phyloP scores from a whole-genome alignment of 1,139 yeast genomes.

The Pichia kudriavzevii region DNA sequence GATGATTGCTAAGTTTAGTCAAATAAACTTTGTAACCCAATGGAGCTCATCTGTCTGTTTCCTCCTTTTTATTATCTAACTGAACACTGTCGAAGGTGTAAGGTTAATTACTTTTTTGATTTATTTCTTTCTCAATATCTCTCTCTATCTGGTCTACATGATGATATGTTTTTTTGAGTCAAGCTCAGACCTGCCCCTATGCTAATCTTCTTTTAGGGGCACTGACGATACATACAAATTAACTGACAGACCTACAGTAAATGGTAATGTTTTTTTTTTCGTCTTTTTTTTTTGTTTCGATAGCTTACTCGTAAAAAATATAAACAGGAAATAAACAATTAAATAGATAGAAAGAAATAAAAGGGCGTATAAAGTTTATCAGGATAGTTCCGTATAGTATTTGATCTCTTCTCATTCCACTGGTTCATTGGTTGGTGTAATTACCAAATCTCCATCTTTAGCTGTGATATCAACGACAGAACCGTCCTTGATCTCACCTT shows the following conservation, averaged over 20 bases:
- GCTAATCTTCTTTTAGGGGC: conserved; percentile 17
- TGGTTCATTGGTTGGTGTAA: conserved; percentile 1
- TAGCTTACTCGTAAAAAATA: neutral
- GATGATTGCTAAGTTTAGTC: conserved; percentile 17
- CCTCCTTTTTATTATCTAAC: conserved; percentile 10
- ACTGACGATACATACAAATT: conserved; percentile 18
- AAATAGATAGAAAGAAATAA: neutral
- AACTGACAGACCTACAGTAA: conserved; percentile 2
- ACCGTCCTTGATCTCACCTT: conserved; percentile 67
- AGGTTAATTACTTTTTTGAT: conserved; percentile 5
- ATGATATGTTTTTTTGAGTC: conserved; percentile 19
- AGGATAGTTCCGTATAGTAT: too few relatives aligned
- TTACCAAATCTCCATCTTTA: conserved; percentile 8
- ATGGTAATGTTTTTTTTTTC: neutral
- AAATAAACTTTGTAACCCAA: conserved; percentile 22
- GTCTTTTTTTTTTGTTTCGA: neutral
- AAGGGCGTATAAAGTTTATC: too few relatives aligned
- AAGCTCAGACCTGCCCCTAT: conserved; percentile 22
- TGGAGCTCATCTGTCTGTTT: conserved; percentile 22
- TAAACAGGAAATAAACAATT: neutral
- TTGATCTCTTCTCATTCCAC: neutral
- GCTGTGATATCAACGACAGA: conserved; percentile 43
- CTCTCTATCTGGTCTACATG: conserved; percentile 5
- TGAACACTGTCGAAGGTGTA: conserved; percentile 19
- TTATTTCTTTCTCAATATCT: conserved; percentile 1